Evolutionary conservation across 2,329 filamentous ascomycete species (phyloP), one percentile per base, ranked within the genome.

Genomic region (Zymoseptoria ardabiliae): DNA sequence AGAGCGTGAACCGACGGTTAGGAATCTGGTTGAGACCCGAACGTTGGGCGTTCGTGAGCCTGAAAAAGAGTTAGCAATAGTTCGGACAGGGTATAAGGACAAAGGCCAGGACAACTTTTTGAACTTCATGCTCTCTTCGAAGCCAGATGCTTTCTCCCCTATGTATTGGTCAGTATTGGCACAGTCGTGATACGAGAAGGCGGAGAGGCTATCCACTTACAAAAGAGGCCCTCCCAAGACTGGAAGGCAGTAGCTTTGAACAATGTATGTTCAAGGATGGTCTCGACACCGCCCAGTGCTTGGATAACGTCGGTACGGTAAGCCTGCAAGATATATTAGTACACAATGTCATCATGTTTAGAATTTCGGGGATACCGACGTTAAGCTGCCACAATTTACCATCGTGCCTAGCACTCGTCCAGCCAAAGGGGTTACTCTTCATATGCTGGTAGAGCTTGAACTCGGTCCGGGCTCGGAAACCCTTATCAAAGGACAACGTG

Each of bases 401-500:
- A 69, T 99, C 94, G 70, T 99, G 95, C 48, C 94, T 83, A 75
- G 97, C 93, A 69, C 90, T 96, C 3, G 94, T 99, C 94, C 94
- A 99, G 91, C 92, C 97, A 81, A 97, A 97, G 0, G 94, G 94
- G 72, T 97, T 97, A 76, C 89, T 95, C 84, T 96, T 97, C 93
- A 99, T 97, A 61, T 97, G 81, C 74, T 97, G 93, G 72, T 97
- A 99, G 28, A 94, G 87, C 81, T 99, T 99, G 81, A 99, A 99
- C 74, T 99, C 94, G 10, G 93, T 91, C 57, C 94, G 84, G 13
- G 92, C 87, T 67, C 94, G 88, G 86, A 97, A 99, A 57, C 94
- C 94, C 77, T 99, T 99, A 79, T 99, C 94, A 71, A 99, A 99
- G 70, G 91, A 96, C 64, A 99, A 82, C 0, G 94, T 99, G 74